Evolutionary conservation across 768 basidiomycete genomes (phyloP).

Genomic region (Amanita thiersii): DNA sequence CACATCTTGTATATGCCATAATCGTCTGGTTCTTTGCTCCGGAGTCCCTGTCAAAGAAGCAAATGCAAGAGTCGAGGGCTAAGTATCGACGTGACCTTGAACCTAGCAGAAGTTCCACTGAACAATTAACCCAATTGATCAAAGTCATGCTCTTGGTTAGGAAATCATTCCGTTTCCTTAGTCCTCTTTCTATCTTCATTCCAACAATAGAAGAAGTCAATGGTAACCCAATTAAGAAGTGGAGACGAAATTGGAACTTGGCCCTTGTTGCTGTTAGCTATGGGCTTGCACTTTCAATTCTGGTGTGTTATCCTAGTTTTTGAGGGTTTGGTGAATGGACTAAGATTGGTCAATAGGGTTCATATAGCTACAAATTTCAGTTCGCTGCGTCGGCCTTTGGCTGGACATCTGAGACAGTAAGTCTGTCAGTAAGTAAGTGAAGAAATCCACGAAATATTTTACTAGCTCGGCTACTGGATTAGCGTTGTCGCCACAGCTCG

Average conservation of each 20-base stretch:
- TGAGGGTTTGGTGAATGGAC: background rate
- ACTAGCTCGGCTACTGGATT: slow-evolving; percentile 68
- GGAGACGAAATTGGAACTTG: slow-evolving; percentile 58
- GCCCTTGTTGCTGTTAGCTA: slow-evolving; percentile 45
- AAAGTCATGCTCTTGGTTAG: slow-evolving; percentile 25
- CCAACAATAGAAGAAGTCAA: slow-evolving; percentile 25
- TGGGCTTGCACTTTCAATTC: slow-evolving; percentile 38
- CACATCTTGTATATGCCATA: slow-evolving; percentile 42
- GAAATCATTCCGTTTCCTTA: slow-evolving; percentile 52
- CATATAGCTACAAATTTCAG: slow-evolving; percentile 51
- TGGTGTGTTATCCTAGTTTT: slow-evolving; percentile 23
- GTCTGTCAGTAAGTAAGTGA: slow-evolving; percentile 13
- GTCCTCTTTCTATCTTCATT: slow-evolving; percentile 59
- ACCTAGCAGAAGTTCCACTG: slow-evolving; percentile 9
- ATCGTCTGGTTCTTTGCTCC: slow-evolving; percentile 59
- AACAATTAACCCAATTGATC: slow-evolving; percentile 11
- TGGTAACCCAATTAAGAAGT: slow-evolving; percentile 30
- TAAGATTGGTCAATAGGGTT: too few relatives aligned
- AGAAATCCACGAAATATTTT: background rate
- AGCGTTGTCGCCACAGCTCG: slow-evolving; percentile 45
- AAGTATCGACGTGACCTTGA: slow-evolving; percentile 25
- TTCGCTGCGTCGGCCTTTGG: slow-evolving; percentile 54
- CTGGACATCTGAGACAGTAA: slow-evolving; percentile 60
- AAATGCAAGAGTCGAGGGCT: slow-evolving; percentile 32
- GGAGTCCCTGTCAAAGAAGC: slow-evolving; percentile 58